Percentiles rank a stretch among this genome's conserved stretches.
These are phyloP conservation scores for Themeda triandra DNA, from an alignment of 176 grass and related monocot genomes.

Conservation along the genomic window DNA sequence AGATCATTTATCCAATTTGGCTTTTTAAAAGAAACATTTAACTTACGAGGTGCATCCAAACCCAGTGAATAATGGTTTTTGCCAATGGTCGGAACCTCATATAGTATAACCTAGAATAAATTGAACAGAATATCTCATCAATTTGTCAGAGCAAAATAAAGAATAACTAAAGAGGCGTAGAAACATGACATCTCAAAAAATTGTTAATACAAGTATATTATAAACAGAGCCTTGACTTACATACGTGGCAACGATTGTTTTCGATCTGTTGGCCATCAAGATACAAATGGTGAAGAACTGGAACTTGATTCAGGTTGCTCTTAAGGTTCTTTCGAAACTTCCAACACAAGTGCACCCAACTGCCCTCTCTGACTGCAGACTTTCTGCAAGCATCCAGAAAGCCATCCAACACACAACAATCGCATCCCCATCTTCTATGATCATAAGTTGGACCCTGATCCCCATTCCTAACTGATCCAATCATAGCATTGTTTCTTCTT, in stretches of 20 bases:
- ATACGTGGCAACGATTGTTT: conserved; percentile 80
- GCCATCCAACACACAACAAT: conserved; percentile 41
- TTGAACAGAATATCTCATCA: conserved; percentile 21
- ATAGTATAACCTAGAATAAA: conserved; percentile 76
- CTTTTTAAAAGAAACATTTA: conserved; percentile 38
- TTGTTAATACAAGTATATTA: conserved; percentile 4
- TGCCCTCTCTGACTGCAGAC: conserved; percentile 48
- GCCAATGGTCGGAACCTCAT: conserved; percentile 67
- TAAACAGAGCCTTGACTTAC: conserved; percentile 61
- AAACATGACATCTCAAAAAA: conserved; percentile 1
- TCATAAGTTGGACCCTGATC: not conserved
- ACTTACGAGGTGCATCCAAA: conserved; percentile 37
- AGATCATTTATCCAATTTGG: conserved; percentile 80
- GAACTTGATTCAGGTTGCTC: conserved; percentile 44
- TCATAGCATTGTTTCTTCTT: conserved; percentile 19
- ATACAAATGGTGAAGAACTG: conserved; percentile 55
- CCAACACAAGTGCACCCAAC: conserved; percentile 55
- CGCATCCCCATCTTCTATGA: conserved; percentile 35
- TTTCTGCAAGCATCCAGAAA: conserved; percentile 51
- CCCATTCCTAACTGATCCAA: conserved; percentile 23
- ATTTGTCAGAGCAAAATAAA: conserved; percentile 17
- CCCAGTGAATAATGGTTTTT: conserved; percentile 72
- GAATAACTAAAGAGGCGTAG: not conserved
- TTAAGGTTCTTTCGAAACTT: conserved; percentile 34
- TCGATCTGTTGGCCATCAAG: conserved; percentile 41